Base-by-base conservation (phyloP, 1,139 yeast species). In the Hyphopichia pseudoburtonii region DNA sequence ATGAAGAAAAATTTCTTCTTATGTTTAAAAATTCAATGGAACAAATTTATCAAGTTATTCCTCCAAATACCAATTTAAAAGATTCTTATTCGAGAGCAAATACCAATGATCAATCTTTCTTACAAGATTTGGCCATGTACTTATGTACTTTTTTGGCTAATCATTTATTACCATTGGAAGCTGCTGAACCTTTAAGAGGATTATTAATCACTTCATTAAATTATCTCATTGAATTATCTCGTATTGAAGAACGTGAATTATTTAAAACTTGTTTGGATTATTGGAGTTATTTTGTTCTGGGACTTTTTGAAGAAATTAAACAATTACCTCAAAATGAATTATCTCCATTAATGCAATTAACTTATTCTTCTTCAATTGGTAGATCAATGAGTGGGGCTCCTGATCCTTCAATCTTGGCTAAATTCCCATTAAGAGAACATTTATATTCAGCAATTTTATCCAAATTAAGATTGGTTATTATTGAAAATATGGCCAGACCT, bases 401-500 rank as follows among this genome's bases (percentile, higher is more conserved):
- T 34, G 86, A 87, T 53, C 96, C 97, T 3, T 83, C 82, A 34
- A 54, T 84, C 24, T 72, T 90, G 51, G 81, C 82, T 18, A 80
- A 80, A 54, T 81, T 78, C 60, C 90, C 95, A 7, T 74, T 90
- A 43, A 82, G 97, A 62, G 89, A 86, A 61, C 96, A 92, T 63
- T 78, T 78, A 41, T 92, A 92, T 57, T 71, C 80, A 14, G 77
- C 77, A 27, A 73, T 92, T 27, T 75, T 94, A 51, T 82, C 96
- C 3, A 83, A 81, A 56, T 73, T 94, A 51, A 80, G 98, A 64
- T 72, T 86, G 46, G 96, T 94, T 15, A 85, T 92, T 59, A 92
- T 92, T 53, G 97, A 90, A 63, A 86, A 87, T 56, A 94, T 92
- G 98, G 98, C 88, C 2, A 82, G 96, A 60, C 99, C 99, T 1